Percentiles rank a stretch among this genome's conserved stretches.
These are phyloP conservation scores for Ascodesmis nigricans DNA, from an alignment of 495 filamentous ascomycete genomes.

Conservation along the genomic window DNA sequence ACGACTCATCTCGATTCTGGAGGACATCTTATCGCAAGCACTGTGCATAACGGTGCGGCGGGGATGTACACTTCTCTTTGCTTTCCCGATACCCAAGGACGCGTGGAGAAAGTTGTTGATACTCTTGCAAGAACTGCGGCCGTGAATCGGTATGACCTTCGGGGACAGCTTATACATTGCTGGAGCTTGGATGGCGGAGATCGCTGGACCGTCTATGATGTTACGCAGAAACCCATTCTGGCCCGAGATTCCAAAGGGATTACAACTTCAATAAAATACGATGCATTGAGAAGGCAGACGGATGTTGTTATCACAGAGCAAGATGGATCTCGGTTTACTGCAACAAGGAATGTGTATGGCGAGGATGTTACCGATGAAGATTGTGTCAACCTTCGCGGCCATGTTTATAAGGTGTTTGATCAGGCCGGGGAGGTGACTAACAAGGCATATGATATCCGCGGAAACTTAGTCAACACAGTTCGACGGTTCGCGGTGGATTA, in stretches of 20 bases:
- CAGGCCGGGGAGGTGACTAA: conserved; percentile 12
- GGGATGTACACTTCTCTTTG: neutral
- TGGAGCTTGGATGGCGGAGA: conserved; percentile 1
- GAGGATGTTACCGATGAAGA: neutral
- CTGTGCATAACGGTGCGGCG: conserved; percentile 3
- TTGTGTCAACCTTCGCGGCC: neutral
- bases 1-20: conserved; percentile 11
- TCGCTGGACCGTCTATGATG: neutral
- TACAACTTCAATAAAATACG: neutral
- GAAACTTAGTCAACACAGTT: conserved; percentile 4
- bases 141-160: neutral
- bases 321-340: neutral
- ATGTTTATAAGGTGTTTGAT: conserved; percentile 9
- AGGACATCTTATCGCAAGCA: conserved; percentile 4
- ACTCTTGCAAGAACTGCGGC: neutral
- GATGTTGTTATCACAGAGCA: neutral
- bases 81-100: conserved; percentile 12
- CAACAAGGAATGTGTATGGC: conserved; percentile 1
- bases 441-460: conserved; percentile 20
- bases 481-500: conserved; percentile 11
- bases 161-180: neutral
- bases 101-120: conserved; percentile 19
- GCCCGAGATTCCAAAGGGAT: neutral
- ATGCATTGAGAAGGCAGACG: neutral
- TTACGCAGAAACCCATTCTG: neutral